Evolutionary conservation across 2,329 filamentous ascomycete species (phyloP), one percentile per base, ranked within the genome.

Genomic region (Fusarium algeriense): DNA sequence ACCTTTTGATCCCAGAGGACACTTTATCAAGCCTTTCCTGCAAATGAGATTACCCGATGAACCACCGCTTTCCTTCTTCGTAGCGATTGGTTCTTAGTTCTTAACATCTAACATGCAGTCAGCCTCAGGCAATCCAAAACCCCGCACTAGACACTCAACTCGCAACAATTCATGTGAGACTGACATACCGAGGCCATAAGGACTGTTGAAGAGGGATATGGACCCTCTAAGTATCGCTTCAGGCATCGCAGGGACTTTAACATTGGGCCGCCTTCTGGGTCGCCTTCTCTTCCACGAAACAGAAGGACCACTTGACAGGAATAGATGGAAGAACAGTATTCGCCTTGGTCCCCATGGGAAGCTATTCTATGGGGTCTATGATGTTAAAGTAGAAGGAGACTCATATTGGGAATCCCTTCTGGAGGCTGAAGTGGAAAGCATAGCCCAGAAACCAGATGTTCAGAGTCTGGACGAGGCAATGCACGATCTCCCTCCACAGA

Each of bases 341-440:
- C 37, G 26, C 6, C 19, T 41, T 6, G 37, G 12, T 1, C 20
- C 50, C 14, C 1, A 1, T 1, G 8, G 10, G 1, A 4, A 7
- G 7, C 3, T 2, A 17, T 32, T 34, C 2, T 1, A 34, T 11
- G 3, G 5, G 6, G n/a, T 1, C 3, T 43, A 37, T 4, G 4
- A 34, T 3, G 7, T 54, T 17, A n/a, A 19, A 1, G 28, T 43
- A 11, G 11, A 14, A 2, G 28, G 11, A 4, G 4, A 17, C 0
- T 34, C 11, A 2, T 2, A 7, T 12, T 23, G 37, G 50, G 19
- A 17, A 19, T 15, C 1, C 1, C 5, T 19, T 11, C 7, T 15
- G 14, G 5, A 23, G 10, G 13, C 4, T 20, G 26, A n/a, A 19
- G 17, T n/a, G 7, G 19, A 32, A 23, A 11, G 10, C 15, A 15